Evolutionary conservation across 495 filamentous ascomycete genomes (phyloP), one percentile per base, ranked within the genome.

Genomic region (Hypoxylon perforatum): DNA sequence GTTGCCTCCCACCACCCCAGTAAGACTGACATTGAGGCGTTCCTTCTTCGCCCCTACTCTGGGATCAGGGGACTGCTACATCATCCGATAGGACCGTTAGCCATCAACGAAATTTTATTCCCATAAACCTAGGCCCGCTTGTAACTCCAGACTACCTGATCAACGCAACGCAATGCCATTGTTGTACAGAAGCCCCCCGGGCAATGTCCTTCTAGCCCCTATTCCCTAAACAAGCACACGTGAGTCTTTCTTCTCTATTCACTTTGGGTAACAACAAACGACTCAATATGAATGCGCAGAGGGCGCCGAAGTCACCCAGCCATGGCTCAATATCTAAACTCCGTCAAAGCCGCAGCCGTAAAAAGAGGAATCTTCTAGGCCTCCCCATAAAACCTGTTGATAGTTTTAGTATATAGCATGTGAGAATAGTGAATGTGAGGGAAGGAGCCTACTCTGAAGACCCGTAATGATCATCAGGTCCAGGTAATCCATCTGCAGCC

Each of bases 401-500:
- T 11, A 21, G n/a, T 46, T 52, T 69, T 50, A 62, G 58, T 47
- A 44, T 18, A 7, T 17, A 21, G 36, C 30, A 53, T 39, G 46
- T 39, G 11, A 65, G 47, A 33, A 59, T 33, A 35, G 41, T 5
- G 36, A 38, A 44, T 33, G 50, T 39, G 22, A 18, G 22, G 60
- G 15, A 4, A 44, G 10, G 5, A 21, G 67, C 78, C 67, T 69
- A 82, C 79, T 80, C 80, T 18, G 71, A 54, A 6, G 69, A 57
- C 1, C 46, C 53, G 51, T 76, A 82, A 19, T 64, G 59, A 19
- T 79, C 76, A 17, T 64, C 75, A 14, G 46, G 28, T n/a, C 67
- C 41, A 0, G 75, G 52, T 17, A 79, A 61, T 59, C 76, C 80
- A 44, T 81, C 76, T 12, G 72, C 71, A 22, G 75, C 67, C 12